Evolutionary conservation across 305 asterid species (phyloP).

Genomic region (Andrographis paniculata): DNA sequence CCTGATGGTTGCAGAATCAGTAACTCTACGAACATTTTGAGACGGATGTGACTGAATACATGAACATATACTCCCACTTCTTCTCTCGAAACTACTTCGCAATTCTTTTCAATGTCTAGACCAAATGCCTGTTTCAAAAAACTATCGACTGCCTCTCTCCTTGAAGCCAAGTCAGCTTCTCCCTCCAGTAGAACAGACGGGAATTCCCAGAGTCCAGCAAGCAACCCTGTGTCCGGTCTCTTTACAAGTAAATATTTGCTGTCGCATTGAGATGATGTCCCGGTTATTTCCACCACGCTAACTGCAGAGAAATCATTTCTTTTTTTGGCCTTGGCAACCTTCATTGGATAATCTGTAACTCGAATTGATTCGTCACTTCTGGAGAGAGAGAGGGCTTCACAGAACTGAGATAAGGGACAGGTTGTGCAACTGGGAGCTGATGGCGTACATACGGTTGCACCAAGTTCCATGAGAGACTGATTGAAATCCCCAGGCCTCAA

Average conservation of each 20-base stretch:
- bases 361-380: constrained; percentile 35
- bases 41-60: constrained; percentile 78
- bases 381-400: constrained; percentile 63
- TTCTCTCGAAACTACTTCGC: constrained; percentile 59
- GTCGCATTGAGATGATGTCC: constrained; percentile 39
- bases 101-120: constrained; percentile 41
- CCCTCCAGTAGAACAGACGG: constrained; percentile 72
- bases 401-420: constrained; percentile 72
- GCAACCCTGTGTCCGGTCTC: constrained; percentile 86
- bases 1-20: constrained; percentile 56
- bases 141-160: constrained; percentile 55
- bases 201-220: constrained; percentile 99
- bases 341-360: constrained; percentile 79
- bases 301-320: constrained; percentile 85
- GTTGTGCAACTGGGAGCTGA: constrained; percentile 53
- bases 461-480: constrained; percentile 98
- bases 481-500: constrained; percentile 94
- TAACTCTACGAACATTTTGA: constrained; percentile 82
- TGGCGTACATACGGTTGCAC: constrained; percentile 74
- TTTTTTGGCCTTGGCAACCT: constrained; percentile 73
- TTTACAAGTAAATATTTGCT: constrained; percentile 68
- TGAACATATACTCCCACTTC: constrained; percentile 83
- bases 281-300: constrained; percentile 79
- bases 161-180: constrained; percentile 49
- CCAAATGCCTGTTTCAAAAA: constrained; percentile 61